These are phyloP conservation scores for Escovopsis sp. DNA, from an alignment of 2,329 filamentous ascomycete species.

Conservation along the genomic window DNA sequence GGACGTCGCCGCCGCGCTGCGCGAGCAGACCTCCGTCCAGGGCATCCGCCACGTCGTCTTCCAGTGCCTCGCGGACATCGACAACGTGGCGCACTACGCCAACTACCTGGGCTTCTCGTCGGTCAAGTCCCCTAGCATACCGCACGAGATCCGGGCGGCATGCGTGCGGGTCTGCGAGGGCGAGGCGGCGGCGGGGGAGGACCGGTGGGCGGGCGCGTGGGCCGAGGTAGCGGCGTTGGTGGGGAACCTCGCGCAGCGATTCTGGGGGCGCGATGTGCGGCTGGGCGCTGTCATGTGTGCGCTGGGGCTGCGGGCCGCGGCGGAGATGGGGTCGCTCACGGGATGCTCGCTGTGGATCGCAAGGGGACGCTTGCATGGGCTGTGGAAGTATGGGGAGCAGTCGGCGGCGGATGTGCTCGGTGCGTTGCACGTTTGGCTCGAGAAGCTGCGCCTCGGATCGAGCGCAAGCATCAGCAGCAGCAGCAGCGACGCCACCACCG, in stretches of 20 bases:
- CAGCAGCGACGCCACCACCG: too few species aligned
- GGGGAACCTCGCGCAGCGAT: conserved; percentile 23
- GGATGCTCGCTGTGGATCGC: conserved; percentile 12
- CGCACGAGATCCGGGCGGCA: conserved; percentile 10
- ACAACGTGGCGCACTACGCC: conserved; percentile 9
- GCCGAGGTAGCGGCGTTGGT: conserved; percentile 20
- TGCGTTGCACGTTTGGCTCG: conserved; percentile 9
- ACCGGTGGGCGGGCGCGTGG: background rate
- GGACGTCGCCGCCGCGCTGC: conserved; percentile 10
- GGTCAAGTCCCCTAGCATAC: conserved; percentile 5
- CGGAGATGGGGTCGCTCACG: conserved; percentile 11
- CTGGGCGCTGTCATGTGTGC: conserved; percentile 15
- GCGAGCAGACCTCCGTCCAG: conserved; percentile 11
- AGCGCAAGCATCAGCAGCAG: background rate
- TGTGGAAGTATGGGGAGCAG: conserved; percentile 6
- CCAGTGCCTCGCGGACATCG: conserved; percentile 11
- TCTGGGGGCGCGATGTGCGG: conserved; percentile 11
- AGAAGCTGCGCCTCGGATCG: background rate
- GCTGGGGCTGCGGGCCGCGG: conserved; percentile 17
- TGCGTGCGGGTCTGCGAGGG: conserved; percentile 11
- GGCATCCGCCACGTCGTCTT: conserved; percentile 18
- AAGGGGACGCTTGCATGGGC: conserved; percentile 7
- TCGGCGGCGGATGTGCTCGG: conserved; percentile 9
- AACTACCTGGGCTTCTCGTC: background rate
- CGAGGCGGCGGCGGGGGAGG: too few species aligned